Percentiles rank a stretch among this genome's conserved stretches.
Evolutionary conservation across 2,329 filamentous ascomycete genomes (phyloP).

Genomic region (Mycosphaerella sp.): DNA sequence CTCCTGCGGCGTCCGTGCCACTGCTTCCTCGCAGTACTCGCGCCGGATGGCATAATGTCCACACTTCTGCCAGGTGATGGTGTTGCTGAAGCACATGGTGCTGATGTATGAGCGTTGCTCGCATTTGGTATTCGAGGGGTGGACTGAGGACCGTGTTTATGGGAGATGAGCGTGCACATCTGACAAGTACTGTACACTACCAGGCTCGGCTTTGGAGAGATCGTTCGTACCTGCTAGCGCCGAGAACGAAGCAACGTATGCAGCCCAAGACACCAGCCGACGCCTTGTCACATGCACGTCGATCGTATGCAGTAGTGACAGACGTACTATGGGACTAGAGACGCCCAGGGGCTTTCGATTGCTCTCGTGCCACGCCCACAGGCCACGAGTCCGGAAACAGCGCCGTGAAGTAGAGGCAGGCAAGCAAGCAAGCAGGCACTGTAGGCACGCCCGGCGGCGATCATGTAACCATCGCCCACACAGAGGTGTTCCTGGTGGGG

Average conservation of each 20-base stretch:
- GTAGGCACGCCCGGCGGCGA: too few relatives aligned
- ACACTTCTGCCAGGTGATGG: slow-evolving; percentile 18
- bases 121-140: not conserved
- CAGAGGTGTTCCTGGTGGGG: too few relatives aligned
- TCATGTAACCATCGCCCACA: too few relatives aligned
- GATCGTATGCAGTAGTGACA: not conserved
- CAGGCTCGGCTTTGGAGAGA: not conserved
- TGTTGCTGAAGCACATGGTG: slow-evolving; percentile 21
- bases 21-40: slow-evolving; percentile 17
- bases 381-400: too few relatives aligned
- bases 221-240: not conserved
- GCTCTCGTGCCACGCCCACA: too few relatives aligned
- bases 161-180: not conserved
- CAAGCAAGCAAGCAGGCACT: too few relatives aligned
- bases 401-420: too few relatives aligned
- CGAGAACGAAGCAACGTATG: not conserved
- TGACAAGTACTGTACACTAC: not conserved
- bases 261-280: not conserved
- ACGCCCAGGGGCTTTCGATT: too few relatives aligned
- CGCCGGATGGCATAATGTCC: slow-evolving; percentile 18
- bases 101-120: not conserved
- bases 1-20: slow-evolving; percentile 8
- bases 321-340: too few relatives aligned
- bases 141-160: not conserved
- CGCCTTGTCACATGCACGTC: not conserved